Percentiles rank a stretch among this genome's conserved stretches.
Evolutionary conservation across 306 rosid genomes (phyloP).

Genomic region (Dalbergia cochinchinensis): DNA sequence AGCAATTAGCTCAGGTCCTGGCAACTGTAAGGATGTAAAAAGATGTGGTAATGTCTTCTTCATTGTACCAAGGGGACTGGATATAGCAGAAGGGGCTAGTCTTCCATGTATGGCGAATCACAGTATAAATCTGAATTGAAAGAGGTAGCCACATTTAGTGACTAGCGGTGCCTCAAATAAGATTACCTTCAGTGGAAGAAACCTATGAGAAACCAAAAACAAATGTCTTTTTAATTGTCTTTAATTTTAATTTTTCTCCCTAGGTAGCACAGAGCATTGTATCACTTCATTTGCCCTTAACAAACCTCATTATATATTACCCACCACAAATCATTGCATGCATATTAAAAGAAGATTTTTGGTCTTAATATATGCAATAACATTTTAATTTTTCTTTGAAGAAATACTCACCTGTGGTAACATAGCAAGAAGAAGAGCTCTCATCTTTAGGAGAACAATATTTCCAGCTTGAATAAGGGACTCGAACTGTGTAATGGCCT

Average conservation of each 20-base stretch:
- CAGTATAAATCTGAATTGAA: too few relatives aligned
- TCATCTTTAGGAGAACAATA: constrained; percentile 81
- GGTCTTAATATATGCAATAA: constrained; percentile 22
- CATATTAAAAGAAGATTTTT: constrained; percentile 16
- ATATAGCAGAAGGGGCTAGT: too few relatives aligned
- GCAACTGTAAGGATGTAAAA: not conserved
- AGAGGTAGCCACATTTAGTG: too few relatives aligned
- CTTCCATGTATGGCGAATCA: too few relatives aligned
- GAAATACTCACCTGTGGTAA: constrained; percentile 76
- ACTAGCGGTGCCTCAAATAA: too few relatives aligned
- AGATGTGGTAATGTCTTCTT: not conserved
- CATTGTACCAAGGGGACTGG: too few relatives aligned
- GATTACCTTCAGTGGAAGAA: too few relatives aligned
- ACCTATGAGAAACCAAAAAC: too few relatives aligned
- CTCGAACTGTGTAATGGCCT: constrained; percentile 81
- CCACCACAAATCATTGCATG: constrained; percentile 28
- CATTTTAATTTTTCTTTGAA: constrained; percentile 1
- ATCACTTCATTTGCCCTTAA: not conserved
- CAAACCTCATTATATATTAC: constrained; percentile 7
- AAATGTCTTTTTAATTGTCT: not conserved
- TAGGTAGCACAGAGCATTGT: not conserved
- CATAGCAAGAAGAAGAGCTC: constrained; percentile 88
- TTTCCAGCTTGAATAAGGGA: constrained; percentile 81
- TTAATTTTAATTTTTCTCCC: not conserved
- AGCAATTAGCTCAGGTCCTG: not conserved